Evolutionary conservation across 139 green algal species (phyloP).

Genomic region (Astrephomene gubernaculifera): DNA sequence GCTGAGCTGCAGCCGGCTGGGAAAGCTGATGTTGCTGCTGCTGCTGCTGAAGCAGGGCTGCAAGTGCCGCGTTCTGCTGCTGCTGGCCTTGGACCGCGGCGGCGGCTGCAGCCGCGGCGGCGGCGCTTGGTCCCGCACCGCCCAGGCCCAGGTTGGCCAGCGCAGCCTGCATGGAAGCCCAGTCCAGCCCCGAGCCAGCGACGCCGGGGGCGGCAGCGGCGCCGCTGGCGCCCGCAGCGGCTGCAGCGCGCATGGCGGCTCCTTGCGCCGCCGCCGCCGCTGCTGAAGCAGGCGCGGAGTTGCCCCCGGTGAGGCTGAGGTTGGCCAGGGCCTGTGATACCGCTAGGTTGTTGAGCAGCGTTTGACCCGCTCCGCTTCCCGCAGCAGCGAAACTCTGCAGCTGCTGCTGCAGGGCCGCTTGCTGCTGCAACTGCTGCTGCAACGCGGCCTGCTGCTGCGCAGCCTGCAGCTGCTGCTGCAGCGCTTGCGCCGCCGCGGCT

Average conservation of each 20-base stretch:
- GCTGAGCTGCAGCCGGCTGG: background rate
- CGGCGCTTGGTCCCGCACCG: background rate
- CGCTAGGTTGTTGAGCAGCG: constrained; percentile 50
- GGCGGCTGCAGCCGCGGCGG: background rate
- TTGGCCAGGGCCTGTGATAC: constrained; percentile 48
- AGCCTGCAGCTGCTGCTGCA: constrained; percentile 7
- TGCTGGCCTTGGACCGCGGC: background rate
- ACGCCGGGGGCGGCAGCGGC: background rate
- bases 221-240: background rate
- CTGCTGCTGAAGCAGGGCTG: constrained; percentile 20
- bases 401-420: constrained; percentile 22
- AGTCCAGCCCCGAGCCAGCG: background rate
- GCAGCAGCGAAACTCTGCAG: constrained; percentile 24
- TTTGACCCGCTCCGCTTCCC: constrained; percentile 1
- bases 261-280: background rate
- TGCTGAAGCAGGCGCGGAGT: background rate
- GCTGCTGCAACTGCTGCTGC: constrained; percentile 46
- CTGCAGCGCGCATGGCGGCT: background rate
- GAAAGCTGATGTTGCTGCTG: constrained; percentile 8
- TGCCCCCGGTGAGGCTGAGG: background rate
- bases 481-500: constrained; percentile 12
- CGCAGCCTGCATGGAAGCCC: constrained; percentile 5
- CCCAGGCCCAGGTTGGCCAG: background rate
- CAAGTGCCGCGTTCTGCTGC: background rate
- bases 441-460: constrained; percentile 20